These are phyloP conservation scores for Phanerochaete carnosa DNA, from an alignment of 768 basidiomycete genomes.

Conservation along the genomic window DNA sequence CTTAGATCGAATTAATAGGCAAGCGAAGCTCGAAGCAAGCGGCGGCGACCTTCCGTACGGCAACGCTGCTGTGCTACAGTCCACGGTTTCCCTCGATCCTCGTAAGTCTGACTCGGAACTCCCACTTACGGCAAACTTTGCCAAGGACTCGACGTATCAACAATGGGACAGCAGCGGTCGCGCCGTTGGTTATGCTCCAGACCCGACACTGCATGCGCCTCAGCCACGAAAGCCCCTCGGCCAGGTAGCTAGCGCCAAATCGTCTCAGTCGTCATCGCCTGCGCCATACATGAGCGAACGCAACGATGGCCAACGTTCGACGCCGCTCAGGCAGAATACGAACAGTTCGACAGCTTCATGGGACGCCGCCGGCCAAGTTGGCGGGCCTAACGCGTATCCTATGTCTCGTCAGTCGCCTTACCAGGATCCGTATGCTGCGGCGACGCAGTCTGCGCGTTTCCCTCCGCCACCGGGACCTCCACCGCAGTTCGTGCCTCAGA, in stretches of 20 bases:
- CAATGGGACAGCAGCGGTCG: conserved; percentile 50
- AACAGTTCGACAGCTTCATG: conserved; percentile 7
- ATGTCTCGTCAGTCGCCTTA: conserved; percentile 3
- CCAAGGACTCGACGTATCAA: conserved; percentile 29
- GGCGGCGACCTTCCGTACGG: conserved; percentile 13
- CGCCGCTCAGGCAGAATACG: conserved; percentile 10
- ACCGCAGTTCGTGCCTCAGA: not conserved
- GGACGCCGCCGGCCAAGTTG: conserved; percentile 1
- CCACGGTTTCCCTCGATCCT: conserved; percentile 35
- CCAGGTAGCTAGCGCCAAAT: not conserved
- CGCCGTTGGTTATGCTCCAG: conserved; percentile 45
- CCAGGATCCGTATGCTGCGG: not conserved
- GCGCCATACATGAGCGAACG: conserved; percentile 8
- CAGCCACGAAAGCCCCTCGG: conserved; percentile 33
- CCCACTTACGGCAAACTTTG: conserved; percentile 35
- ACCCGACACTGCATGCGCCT: conserved; percentile 48
- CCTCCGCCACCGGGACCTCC: not conserved
- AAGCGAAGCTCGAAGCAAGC: conserved; percentile 42
- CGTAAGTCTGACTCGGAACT: conserved; percentile 37
- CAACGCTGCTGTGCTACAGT: conserved; percentile 23
- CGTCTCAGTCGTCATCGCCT: not conserved
- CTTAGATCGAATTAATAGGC: conserved; percentile 32
- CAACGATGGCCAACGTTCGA: not conserved
- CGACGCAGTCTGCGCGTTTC: not conserved
- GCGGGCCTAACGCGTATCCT: conserved; percentile 6